Evolutionary conservation across 2,329 filamentous ascomycete genomes (phyloP), one percentile per base, ranked within the genome.

Genomic region (Rhynchosporium secalis): DNA sequence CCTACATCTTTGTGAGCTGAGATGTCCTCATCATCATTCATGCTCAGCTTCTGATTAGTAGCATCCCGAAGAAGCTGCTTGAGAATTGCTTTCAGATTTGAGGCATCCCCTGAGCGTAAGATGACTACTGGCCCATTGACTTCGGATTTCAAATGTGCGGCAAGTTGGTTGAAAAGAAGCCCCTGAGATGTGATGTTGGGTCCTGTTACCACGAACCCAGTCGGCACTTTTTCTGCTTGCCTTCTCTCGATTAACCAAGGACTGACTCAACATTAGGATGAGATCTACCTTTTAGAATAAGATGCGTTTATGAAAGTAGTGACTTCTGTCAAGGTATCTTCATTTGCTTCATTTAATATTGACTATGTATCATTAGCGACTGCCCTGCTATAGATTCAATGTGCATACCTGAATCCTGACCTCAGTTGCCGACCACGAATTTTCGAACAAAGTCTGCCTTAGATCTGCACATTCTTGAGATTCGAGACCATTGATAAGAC

Each of bases 171-270:
- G 68, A 92, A 92, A n/a, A 93, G 80, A 12, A 89, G 79, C 47
- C 86, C 84, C 73, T 92, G 89, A 1, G 88, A 89, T 41, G 89
- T 87, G 68, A 92, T 88, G 66, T 91, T 92, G 7, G 91, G 89
- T 0, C 91, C 91, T 8, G 89, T 90, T 62, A 91, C 83, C 68
- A 94, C 86, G 68, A 94, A 87, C 2, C 84, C 88, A 7, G 88
- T 83, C 0, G 88, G 86, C 82, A 72, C 56, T 60, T 51, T 69
- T 20, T 66, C 58, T 40, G 43, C 62, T n/a, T 56, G 61, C 61
- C 66, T 68, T 54, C 58, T 48, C 13, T 51, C 12, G 57, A 46
- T 65, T 47, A 60, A 40, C 60, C 28, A 55, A 52, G 4, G n/a
- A 36, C 28, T 7, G 10, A n/a, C 40, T n/a, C n/a, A 13, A 33